A percentile compares a stretch with the other conserved stretches of the same genome.
Evolutionary conservation across 257 asterid species (phyloP).

Genomic region (Solanum pennellii): DNA sequence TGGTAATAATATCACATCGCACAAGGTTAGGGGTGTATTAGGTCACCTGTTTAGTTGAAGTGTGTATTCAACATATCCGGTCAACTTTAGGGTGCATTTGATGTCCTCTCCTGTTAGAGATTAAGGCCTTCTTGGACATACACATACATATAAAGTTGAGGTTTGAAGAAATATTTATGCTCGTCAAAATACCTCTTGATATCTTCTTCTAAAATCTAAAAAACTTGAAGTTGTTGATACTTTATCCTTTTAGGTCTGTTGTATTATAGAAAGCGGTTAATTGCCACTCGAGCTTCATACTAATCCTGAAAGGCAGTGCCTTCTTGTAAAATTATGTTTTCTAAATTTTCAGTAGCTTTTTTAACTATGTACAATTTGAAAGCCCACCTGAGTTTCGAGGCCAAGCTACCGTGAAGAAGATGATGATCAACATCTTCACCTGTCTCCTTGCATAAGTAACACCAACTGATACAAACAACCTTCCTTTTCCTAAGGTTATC

Average conservation of each 20-base stretch:
- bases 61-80: not conserved
- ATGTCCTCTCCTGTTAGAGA: not conserved
- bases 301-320: not conserved
- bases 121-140: not conserved
- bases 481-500: not conserved
- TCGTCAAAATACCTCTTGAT: not conserved
- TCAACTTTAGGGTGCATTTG: not conserved
- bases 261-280: not conserved
- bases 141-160: not conserved
- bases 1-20: not conserved
- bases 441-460: not conserved
- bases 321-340: not conserved
- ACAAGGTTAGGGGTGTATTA: not conserved
- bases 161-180: not conserved
- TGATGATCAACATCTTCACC: not conserved
- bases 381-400: not conserved
- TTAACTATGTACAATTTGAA: not conserved
- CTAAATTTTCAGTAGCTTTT: not conserved
- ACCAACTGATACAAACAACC: not conserved
- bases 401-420: not conserved
- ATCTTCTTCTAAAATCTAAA: not conserved
- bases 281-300: not conserved
- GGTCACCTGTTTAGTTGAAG: not conserved
- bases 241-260: not conserved
- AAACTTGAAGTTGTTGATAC: not conserved